Base-by-base conservation (phyloP, 202 grass and related monocot species). In the Miscanthus sacchariflorus region DNA sequence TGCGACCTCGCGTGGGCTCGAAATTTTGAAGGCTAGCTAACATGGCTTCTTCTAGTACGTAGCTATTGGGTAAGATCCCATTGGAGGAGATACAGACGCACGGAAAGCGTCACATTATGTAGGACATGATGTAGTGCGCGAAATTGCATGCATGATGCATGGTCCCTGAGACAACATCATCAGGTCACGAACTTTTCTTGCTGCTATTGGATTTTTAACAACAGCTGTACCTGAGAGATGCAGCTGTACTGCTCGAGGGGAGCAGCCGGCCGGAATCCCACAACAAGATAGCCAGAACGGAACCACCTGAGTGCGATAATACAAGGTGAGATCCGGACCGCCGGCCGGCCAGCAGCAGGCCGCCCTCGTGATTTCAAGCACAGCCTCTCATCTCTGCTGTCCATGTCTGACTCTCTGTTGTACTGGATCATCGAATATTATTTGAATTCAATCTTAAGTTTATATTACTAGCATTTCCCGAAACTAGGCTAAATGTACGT, bases 91-190 rank as follows among this genome's bases (percentile, higher is more conserved):
- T 64, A 18, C 11, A 28, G 59, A 75, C 81, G 45, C 59, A 49
- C 9, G 21, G 75, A 84, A 84, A 90, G 84, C 27, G 70, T 80
- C 85, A 80, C 36, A 40, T 81, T 72, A 6, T 82, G 45, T 72
- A 46, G 85, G 80, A 80, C 89, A 81, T 64, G n/a, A 64, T 64
- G 59, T 63, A 80, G 10, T 83, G 35, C 4, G 38, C 7, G 28
- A 69, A 49, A 76, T 54, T 24, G 78, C 63, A 46, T 28, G 65
- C 61, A 48, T 65, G 85, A 46, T 28, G 65, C 61, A 48, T 65
- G 85, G 81, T 85, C 90, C 90, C 66, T 76, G 71, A 15, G 77
- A 88, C 86, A 91, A 28, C 28, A 56, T 88, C 83, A 79, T 71
- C n/a, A 77, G 82, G 78, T 72, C 43, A 64, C 25, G 39, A 6